phyloP scores from a whole-genome alignment of 495 filamentous ascomycete species.

The Daldinia childiae region DNA sequence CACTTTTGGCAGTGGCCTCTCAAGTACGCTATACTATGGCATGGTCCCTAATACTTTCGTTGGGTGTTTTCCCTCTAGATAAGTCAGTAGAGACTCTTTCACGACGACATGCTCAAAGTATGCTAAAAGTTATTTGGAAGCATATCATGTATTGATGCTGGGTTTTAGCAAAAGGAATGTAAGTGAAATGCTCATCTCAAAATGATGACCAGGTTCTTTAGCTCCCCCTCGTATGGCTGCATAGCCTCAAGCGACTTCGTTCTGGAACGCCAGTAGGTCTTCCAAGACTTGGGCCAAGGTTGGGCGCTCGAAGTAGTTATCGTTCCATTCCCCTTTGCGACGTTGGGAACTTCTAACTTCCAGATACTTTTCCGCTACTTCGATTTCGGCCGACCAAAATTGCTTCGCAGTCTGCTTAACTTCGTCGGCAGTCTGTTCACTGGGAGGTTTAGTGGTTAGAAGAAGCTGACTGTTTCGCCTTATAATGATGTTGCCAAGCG shows the following conservation, averaged over 20 bases:
- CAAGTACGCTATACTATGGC: not conserved
- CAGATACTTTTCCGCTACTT: slow-evolving; percentile 53
- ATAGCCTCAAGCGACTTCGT: slow-evolving; percentile 3
- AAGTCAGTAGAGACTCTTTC: not conserved
- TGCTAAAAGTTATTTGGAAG: not conserved
- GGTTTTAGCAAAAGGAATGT: slow-evolving; percentile 2
- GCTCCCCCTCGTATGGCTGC: not conserved
- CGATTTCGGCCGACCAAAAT: slow-evolving; percentile 55
- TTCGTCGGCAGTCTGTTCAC: slow-evolving; percentile 42
- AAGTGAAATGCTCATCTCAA: not conserved
- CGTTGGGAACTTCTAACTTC: slow-evolving; percentile 44
- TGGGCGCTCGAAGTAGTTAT: slow-evolving; percentile 55
- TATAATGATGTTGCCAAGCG: slow-evolving; percentile 48
- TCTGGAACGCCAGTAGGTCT: slow-evolving; percentile 38
- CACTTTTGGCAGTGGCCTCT: not conserved
- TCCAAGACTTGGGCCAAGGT: slow-evolving; percentile 49
- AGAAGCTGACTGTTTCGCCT: slow-evolving; percentile 53
- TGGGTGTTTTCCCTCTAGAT: slow-evolving; percentile 2
- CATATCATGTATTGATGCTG: slow-evolving; percentile 8
- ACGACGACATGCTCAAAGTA: slow-evolving; percentile 3
- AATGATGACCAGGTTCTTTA: not conserved
- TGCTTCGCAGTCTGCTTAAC: slow-evolving; percentile 47
- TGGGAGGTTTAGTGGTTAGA: slow-evolving; percentile 34
- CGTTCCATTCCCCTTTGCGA: slow-evolving; percentile 50
- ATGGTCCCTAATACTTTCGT: not conserved